These are phyloP conservation scores for Ligustrum vulgare DNA, from an alignment of 257 asterid genomes.

Conservation along the genomic window DNA sequence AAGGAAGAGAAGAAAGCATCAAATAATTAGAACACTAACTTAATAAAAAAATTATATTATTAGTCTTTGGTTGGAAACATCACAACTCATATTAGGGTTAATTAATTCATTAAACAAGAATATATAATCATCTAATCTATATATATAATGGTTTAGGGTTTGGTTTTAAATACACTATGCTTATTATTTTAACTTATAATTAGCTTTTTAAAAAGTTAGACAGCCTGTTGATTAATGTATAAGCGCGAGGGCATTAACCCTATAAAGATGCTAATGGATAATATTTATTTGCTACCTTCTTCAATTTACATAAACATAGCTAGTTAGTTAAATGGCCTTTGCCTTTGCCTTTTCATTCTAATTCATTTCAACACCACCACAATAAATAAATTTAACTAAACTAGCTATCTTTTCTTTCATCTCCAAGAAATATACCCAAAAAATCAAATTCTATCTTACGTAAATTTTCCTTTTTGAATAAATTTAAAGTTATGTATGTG, in stretches of 20 bases:
- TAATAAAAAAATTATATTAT: neutral
- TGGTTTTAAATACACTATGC: neutral
- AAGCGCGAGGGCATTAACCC: neutral
- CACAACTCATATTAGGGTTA: neutral
- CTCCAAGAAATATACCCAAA: no score
- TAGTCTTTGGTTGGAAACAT: conserved; percentile 1
- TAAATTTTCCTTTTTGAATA: no score
- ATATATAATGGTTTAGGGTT: neutral
- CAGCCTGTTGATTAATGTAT: conserved; percentile 5
- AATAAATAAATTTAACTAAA: neutral
- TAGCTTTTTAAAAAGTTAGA: neutral
- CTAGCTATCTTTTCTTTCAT: neutral
- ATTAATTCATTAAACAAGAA: neutral
- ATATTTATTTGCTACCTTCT: neutral
- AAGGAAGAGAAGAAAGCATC: neutral
- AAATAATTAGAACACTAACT: neutral
- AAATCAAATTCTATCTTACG: no score
- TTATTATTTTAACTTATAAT: neutral
- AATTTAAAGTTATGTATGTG: no score
- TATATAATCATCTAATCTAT: neutral
- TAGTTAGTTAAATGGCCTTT: neutral
- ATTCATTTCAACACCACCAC: neutral
- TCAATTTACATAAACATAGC: neutral
- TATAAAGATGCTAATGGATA: conserved; percentile 3
- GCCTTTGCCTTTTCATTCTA: neutral